phyloP scores from a whole-genome alignment of 2,329 filamentous ascomycete genomes.

The Aspergillus niger region DNA sequence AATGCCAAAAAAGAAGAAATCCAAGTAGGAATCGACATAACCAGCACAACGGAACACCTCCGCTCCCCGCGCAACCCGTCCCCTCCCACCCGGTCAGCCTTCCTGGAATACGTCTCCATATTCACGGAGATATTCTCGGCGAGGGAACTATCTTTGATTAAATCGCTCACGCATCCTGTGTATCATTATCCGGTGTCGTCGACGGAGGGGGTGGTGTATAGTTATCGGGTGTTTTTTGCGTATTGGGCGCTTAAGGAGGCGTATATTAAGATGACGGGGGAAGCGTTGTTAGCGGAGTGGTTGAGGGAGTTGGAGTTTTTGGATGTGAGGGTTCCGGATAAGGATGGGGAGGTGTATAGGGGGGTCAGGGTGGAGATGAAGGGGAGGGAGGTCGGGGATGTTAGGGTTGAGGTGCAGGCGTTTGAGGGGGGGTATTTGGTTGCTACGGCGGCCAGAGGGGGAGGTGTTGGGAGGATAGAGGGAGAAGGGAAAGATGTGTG shows the following conservation, averaged over 20 bases:
- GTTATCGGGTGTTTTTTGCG: constrained; percentile 63
- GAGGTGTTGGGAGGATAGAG: constrained; percentile 30
- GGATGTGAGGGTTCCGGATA: constrained; percentile 57
- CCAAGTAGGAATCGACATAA: constrained; percentile 63
- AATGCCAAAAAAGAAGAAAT: constrained; percentile 10
- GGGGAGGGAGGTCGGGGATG: constrained; percentile 51
- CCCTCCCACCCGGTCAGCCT: constrained; percentile 52
- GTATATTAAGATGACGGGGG: constrained; percentile 67
- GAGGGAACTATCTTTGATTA: constrained; percentile 59
- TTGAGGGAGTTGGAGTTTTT: constrained; percentile 62
- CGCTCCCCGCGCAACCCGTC: constrained; percentile 49
- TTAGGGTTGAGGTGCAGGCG: constrained; percentile 59
- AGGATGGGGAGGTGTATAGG: constrained; percentile 36
- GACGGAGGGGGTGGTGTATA: constrained; percentile 49
- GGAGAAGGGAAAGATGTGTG: constrained; percentile 32
- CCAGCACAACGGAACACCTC: constrained; percentile 60
- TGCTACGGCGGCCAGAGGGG: constrained; percentile 54
- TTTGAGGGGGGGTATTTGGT: constrained; percentile 63
- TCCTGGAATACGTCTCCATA: constrained; percentile 61
- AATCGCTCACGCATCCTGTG: constrained; percentile 34
- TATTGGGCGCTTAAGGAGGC: constrained; percentile 68
- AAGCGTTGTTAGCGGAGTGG: constrained; percentile 64
- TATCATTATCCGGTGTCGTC: background rate
- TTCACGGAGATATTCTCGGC: constrained; percentile 62
- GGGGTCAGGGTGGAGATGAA: constrained; percentile 54